A percentile compares a stretch with the other conserved stretches of the same genome.
These are phyloP conservation scores for Apiospora koreana DNA, from an alignment of 2,329 filamentous ascomycete species.

Conservation along the genomic window DNA sequence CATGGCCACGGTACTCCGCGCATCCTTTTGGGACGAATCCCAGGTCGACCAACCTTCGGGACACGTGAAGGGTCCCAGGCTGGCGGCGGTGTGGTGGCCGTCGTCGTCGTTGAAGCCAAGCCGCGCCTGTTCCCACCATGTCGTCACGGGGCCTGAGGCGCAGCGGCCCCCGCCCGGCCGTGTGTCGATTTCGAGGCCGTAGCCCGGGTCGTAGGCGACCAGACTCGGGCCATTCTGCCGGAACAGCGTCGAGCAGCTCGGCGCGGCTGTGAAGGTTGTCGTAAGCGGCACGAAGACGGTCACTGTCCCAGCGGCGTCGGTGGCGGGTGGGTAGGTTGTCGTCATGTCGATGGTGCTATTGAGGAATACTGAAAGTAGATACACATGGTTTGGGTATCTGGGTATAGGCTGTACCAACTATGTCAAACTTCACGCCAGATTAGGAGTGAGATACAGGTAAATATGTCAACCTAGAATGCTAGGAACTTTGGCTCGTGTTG, in stretches of 20 bases:
- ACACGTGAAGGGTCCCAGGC: constrained; percentile 20
- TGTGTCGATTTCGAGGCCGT: constrained; percentile 21
- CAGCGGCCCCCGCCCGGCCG: constrained; percentile 14
- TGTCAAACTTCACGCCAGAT: not conserved
- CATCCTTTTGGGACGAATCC: constrained; percentile 15
- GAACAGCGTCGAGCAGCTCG: constrained; percentile 16
- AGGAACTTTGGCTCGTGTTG: not conserved
- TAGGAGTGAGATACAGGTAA: not conserved
- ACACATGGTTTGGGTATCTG: not conserved
- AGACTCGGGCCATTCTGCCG: constrained; percentile 22
- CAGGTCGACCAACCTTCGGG: constrained; percentile 20
- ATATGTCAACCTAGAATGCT: not conserved
- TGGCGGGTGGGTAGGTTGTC: constrained; percentile 13
- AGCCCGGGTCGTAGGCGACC: constrained; percentile 23
- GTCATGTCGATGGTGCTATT: not conserved
- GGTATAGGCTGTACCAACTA: not conserved
- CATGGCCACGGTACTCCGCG: constrained; percentile 20
- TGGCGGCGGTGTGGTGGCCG: constrained; percentile 19
- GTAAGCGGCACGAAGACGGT: constrained; percentile 22
- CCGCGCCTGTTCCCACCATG: constrained; percentile 22
- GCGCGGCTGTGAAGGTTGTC: constrained; percentile 17
- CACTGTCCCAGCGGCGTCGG: constrained; percentile 13
- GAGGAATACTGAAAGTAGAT: not conserved
- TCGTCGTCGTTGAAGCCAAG: constrained; percentile 14
- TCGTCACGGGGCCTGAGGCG: constrained; percentile 20